phyloP scores from a whole-genome alignment of 1,284 basidiomycete genomes.

The Heliocybe sulcata region DNA sequence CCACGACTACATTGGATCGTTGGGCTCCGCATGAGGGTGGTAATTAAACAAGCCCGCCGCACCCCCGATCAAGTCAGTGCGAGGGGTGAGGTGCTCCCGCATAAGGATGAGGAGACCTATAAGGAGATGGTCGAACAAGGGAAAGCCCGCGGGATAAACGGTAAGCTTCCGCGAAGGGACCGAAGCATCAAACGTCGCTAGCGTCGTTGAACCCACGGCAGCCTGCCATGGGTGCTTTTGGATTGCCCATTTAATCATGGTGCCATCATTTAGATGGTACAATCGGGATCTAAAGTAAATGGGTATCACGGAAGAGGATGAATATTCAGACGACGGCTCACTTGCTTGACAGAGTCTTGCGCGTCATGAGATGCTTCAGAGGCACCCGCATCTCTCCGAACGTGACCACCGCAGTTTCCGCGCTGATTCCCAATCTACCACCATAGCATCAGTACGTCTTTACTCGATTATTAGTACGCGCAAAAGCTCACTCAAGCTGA shows the following conservation, averaged over 20 bases:
- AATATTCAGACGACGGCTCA: conserved; percentile 3
- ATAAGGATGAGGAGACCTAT: conserved; percentile 18
- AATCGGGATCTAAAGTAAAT: conserved; percentile 10
- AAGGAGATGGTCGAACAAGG: conserved; percentile 17
- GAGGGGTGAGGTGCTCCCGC: conserved; percentile 17
- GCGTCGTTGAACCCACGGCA: conserved; percentile 9
- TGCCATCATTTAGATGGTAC: conserved; percentile 15
- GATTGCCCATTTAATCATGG: conserved; percentile 17
- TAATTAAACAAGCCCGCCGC: conserved; percentile 13
- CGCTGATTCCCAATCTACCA: conserved; percentile 13
- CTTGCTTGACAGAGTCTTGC: conserved; percentile 15
- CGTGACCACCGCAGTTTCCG: conserved; percentile 12
- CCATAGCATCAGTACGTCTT: not conserved
- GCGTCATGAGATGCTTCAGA: conserved; percentile 15
- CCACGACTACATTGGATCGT: not conserved
- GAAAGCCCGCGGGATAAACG: conserved; percentile 15
- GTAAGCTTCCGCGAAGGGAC: conserved; percentile 12
- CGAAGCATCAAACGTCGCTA: conserved; percentile 15
- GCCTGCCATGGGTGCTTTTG: conserved; percentile 15
- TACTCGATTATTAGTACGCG: too few relatives aligned
- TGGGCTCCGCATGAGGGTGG: conserved; percentile 2
- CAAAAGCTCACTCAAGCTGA: conserved; percentile 17
- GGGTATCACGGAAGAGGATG: not conserved
- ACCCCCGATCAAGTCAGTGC: conserved; percentile 7
- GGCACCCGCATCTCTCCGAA: conserved; percentile 12